Percentiles rank a stretch among this genome's conserved stretches.
Evolutionary conservation across 306 rosid genomes (phyloP).

Genomic region (Medicago arabica): DNA sequence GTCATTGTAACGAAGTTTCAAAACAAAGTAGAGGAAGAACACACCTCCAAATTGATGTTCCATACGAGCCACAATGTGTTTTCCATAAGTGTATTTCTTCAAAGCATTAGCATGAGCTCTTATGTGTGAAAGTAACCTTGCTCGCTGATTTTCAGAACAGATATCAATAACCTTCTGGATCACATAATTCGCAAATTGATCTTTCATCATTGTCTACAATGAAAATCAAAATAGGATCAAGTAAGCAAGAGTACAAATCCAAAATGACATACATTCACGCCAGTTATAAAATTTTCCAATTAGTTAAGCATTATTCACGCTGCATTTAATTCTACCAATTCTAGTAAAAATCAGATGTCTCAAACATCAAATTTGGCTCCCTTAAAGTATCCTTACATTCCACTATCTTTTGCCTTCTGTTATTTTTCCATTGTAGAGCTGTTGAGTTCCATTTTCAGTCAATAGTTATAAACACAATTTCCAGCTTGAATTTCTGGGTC

Average conservation of each 20-base stretch:
- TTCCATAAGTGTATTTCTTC: slow-evolving; percentile 83
- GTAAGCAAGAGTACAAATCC: slow-evolving; percentile 35
- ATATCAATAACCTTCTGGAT: slow-evolving; percentile 73
- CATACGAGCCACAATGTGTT: slow-evolving; percentile 75
- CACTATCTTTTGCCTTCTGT: too few relatives aligned
- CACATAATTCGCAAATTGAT: slow-evolving; percentile 72
- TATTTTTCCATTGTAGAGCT: too few relatives aligned
- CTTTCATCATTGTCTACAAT: slow-evolving; percentile 67
- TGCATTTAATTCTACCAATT: slow-evolving; percentile 1
- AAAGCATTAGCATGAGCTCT: slow-evolving; percentile 66
- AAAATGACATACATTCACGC: not conserved
- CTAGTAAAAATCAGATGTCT: not conserved
- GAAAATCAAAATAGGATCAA: slow-evolving; percentile 19
- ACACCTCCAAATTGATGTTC: slow-evolving; percentile 54
- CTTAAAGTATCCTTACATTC: too few relatives aligned
- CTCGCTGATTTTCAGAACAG: slow-evolving; percentile 62
- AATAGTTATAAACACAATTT: too few relatives aligned
- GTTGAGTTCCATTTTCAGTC: too few relatives aligned
- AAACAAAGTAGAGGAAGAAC: slow-evolving; percentile 33
- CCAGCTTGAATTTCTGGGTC: too few relatives aligned
- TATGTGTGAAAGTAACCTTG: slow-evolving; percentile 51
- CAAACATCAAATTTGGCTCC: not conserved
- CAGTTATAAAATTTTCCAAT: not conserved
- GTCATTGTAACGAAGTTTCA: not conserved
- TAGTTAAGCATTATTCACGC: not conserved